Percentiles rank a stretch among this genome's conserved stretches.
Evolutionary conservation across 2,329 filamentous ascomycete genomes (phyloP).

Genomic region (Zopfia rhizophila): DNA sequence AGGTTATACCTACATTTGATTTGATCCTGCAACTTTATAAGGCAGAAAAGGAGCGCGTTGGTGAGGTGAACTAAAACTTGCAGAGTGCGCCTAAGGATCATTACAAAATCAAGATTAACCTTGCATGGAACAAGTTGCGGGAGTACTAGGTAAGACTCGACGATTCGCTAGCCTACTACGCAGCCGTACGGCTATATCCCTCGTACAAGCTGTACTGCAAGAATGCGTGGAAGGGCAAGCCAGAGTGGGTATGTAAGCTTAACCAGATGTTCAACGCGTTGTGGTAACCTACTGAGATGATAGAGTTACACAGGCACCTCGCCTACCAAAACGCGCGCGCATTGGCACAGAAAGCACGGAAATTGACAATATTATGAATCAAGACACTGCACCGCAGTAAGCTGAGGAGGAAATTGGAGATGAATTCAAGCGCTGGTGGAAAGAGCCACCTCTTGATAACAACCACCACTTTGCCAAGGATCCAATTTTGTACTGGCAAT

Average conservation of each 20-base stretch:
- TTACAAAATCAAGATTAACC: background rate
- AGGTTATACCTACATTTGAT: constrained; percentile 5
- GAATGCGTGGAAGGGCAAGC: constrained; percentile 3
- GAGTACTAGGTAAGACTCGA: constrained; percentile 5
- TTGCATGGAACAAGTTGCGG: background rate
- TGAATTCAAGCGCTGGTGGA: constrained; percentile 4
- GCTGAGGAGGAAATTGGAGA: background rate
- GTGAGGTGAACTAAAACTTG: no score
- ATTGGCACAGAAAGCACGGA: no score
- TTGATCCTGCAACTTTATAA: background rate
- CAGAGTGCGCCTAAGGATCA: constrained; percentile 2
- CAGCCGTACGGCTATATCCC: constrained; percentile 1
- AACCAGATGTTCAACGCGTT: no score
- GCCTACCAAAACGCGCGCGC: no score
- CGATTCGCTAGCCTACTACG: constrained; percentile 3
- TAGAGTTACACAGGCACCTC: no score
- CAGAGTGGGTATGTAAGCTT: constrained; percentile 6
- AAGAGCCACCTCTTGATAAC: constrained; percentile 1
- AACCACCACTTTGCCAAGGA: no score
- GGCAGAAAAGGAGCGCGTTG: no score
- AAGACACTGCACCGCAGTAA: background rate
- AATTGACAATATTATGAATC: no score
- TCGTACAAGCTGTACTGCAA: constrained; percentile 13
- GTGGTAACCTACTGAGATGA: no score
- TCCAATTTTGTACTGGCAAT: constrained; percentile 3